phyloP scores from a whole-genome alignment of 805 yeast genomes.

The Lachancea sp. region DNA sequence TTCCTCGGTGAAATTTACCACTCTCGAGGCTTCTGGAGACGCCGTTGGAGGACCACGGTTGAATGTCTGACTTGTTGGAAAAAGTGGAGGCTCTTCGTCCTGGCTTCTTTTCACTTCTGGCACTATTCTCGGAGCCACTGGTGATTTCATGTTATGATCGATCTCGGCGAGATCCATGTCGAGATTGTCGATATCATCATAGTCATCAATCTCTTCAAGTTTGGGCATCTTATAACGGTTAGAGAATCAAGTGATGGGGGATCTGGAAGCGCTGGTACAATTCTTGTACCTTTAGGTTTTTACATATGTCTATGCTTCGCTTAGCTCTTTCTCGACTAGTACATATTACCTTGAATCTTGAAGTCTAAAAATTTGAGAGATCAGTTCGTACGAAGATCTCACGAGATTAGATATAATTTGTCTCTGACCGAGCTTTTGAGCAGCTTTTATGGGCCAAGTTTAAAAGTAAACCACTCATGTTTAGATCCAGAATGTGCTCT shows the following conservation, averaged over 20 bases:
- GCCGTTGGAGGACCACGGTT: conserved; percentile 1
- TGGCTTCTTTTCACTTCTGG: conserved; percentile 59
- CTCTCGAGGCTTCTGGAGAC: conserved; percentile 23
- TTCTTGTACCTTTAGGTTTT: too few species aligned
- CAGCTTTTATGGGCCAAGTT: too few species aligned
- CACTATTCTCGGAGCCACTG: conserved; percentile 62
- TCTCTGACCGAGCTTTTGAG: too few species aligned
- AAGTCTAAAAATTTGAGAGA: too few species aligned
- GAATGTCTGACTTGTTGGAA: conserved; percentile 16
- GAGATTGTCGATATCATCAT: conserved; percentile 82
- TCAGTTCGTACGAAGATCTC: too few species aligned
- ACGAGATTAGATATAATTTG: too few species aligned
- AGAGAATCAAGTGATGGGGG: neutral
- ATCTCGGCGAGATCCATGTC: conserved; percentile 92
- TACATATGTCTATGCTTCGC: too few species aligned
- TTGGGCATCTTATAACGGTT: conserved; percentile 46
- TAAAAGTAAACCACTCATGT: too few species aligned
- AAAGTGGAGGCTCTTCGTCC: conserved; percentile 36
- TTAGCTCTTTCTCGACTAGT: too few species aligned
- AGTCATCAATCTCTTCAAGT: conserved; percentile 67
- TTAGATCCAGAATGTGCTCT: too few species aligned
- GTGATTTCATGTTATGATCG: conserved; percentile 63
- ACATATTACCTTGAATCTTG: too few species aligned
- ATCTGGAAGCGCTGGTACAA: too few species aligned
- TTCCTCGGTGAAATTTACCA: conserved; percentile 33